Evolutionary conservation across 495 filamentous ascomycete genomes (phyloP), one percentile per base, ranked within the genome.

Genomic region (Penicillium lividum): DNA sequence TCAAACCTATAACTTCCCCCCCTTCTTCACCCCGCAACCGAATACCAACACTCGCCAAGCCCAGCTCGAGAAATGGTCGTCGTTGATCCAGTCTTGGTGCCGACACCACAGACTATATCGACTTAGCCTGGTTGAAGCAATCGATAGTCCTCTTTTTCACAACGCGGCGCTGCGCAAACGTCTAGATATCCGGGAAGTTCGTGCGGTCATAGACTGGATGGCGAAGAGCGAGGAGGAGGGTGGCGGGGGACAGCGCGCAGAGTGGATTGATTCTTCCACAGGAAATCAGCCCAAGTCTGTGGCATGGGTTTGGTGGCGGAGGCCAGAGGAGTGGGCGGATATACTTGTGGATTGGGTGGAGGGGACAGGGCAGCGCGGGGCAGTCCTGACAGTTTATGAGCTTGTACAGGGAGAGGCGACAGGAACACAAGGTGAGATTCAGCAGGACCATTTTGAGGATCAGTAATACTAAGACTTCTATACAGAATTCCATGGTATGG

Each of bases 401-500:
- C 73, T 93, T 60, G 65, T 81, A 30, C 78, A 90, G 66, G 85
- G 89, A 28, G 89, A 91, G 65, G 81, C 73, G 44, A 86, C 86
- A 2, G 65, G 70, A 40, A 79, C 77, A 10, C 80, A 84, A 75
- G 84, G 84, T 86, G 71, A 55, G 73, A 64, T 33, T 31, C 4
- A n/a, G 49, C n/a, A 27, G 10, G 5, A 48, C 0, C 15, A 25
- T 4, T 3, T 25, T 56, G 10, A 25, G 42, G 4, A 25, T 4
- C 18, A 29, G 8, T 0, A 48, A 16, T 63, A 51, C 66, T 76
- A 40, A 72, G 43, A 10, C 11, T 33, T 47, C 30, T 28, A 16
- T 55, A 9, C 59, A 91, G 91, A 94, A 71, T 94, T 96, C 68
- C 87, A 92, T 75, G 91, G 90, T 15, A 90, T 98, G 80, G 92